Percentiles rank a stretch among this genome's conserved stretches.
Conservation (phyloP, 371 early-diverging fungal genomes). For the Paraphysoderma sedebokerense region DNA sequence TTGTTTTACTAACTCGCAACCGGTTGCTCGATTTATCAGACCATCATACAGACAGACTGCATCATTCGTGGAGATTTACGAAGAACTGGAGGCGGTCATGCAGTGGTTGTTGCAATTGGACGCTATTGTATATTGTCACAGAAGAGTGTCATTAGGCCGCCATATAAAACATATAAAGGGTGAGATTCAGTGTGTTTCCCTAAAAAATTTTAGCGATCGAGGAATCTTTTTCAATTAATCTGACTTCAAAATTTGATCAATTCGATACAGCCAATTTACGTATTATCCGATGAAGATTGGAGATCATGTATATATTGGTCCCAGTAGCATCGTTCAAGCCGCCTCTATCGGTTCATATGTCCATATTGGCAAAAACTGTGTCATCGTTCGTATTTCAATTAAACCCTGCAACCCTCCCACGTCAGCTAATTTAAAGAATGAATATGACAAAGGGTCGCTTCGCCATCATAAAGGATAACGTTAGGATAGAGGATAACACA, state of each 20-base stretch:
- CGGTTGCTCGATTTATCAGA: too few species aligned
- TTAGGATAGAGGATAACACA: conserved; percentile 71
- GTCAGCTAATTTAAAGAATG: neutral
- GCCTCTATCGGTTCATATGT: conserved; percentile 83
- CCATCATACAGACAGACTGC: conserved; percentile 77
- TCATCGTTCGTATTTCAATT: conserved; percentile 48
- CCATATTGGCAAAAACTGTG: conserved; percentile 77
- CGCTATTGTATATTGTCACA: conserved; percentile 65
- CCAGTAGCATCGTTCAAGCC: conserved; percentile 76
- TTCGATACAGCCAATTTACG: conserved; percentile 21
- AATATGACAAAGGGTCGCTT: conserved; percentile 58
- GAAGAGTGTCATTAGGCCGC: conserved; percentile 72
- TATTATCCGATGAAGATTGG: conserved; percentile 94
- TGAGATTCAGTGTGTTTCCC: conserved; percentile 10
- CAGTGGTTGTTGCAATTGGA: conserved; percentile 78
- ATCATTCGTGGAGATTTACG: conserved; percentile 86
- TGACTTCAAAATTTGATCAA: too few species aligned
- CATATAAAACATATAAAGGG: conserved; percentile 91
- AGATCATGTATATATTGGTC: conserved; percentile 79
- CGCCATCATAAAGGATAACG: conserved; percentile 85
- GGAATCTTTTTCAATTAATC: too few species aligned
- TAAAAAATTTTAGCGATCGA: too few species aligned
- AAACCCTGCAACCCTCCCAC: neutral
- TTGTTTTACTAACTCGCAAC: neutral
- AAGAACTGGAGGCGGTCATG: conserved; percentile 64